Evolutionary conservation across 148 eudicot genomes (phyloP), one percentile per base, ranked within the genome.

Genomic region (Cornus suecica): DNA sequence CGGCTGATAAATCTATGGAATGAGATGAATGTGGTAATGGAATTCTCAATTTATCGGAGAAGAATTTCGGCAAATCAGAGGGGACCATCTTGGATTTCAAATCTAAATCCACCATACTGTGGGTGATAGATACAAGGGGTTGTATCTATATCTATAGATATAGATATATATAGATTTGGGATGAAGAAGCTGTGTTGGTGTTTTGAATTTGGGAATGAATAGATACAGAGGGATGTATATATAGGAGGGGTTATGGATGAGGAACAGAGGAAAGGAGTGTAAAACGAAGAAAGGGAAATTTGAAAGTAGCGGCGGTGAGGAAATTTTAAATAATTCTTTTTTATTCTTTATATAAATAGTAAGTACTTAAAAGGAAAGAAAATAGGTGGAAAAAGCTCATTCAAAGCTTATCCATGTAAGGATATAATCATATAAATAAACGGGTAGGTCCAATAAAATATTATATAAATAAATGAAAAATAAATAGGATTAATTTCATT

Each of bases 41-140:
- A 16, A 84, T 71, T 66, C 67, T 80, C 23, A 86, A 87, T 66
- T 85, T 86, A 27, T 75, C 69, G 0, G 86, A 65, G 14, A 73
- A 24, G 88, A 79, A 68, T 80, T 89, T 86, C 11, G 87, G 76
- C 5, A 84, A 25, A 45, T 72, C 67, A 4, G 85, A 75, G 20
- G 85, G 77, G 0, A 86, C 77, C 84, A 86, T 88, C 23, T 90
- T 87, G 6, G 89, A 74, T 74, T 92, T 83, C 48, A 94, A 87
- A 61, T 86, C 88, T 25, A 85, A 83, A 84, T 90, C 94, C 6
- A 90, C 88, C 97, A 92, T 91, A 73, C 78, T 79, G 9, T 24
- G 16, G 69, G 10, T 15, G 11, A 37, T 24, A 15, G 54, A 31
- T 13, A 24, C 30, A 25, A 24, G 6, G 27, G 10, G 15, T 41